These are phyloP conservation scores for Xanthoconium purpureum DNA, from an alignment of 768 basidiomycete genomes.

Conservation along the genomic window DNA sequence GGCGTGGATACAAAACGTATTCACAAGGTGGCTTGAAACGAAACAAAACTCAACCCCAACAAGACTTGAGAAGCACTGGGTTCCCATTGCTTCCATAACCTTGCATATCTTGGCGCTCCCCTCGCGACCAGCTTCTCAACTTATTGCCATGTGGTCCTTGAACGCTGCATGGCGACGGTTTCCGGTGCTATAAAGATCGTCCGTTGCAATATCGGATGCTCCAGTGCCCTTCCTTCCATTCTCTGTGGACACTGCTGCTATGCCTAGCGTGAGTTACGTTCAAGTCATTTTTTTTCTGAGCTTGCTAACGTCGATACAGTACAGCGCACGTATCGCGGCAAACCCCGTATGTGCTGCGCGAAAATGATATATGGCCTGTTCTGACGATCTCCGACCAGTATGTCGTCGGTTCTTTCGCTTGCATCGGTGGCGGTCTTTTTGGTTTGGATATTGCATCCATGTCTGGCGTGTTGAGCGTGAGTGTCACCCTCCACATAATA, in stretches of 20 bases:
- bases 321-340: constrained; percentile 52
- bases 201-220: background rate
- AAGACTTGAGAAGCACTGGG: background rate
- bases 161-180: background rate
- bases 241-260: constrained; percentile 5
- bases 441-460: constrained; percentile 82
- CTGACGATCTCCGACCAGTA: constrained; percentile 46
- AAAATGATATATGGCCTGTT: background rate
- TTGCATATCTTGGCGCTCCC: constrained; percentile 1
- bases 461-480: constrained; percentile 67
- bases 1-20: background rate
- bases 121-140: constrained; percentile 3
- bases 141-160: constrained; percentile 2
- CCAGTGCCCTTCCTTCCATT: background rate
- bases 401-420: constrained; percentile 76
- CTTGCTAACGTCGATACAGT: constrained; percentile 33
- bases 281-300: background rate
- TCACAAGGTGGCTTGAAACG: background rate
- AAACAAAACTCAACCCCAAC: background rate
- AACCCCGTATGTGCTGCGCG: constrained; percentile 45
- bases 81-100: background rate
- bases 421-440: constrained; percentile 77
- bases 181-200: constrained; percentile 13
- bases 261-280: constrained; percentile 25
- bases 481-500: constrained; percentile 6